Base-by-base conservation (phyloP, 495 filamentous ascomycete species). In the Neohortaea acidophila region DNA sequence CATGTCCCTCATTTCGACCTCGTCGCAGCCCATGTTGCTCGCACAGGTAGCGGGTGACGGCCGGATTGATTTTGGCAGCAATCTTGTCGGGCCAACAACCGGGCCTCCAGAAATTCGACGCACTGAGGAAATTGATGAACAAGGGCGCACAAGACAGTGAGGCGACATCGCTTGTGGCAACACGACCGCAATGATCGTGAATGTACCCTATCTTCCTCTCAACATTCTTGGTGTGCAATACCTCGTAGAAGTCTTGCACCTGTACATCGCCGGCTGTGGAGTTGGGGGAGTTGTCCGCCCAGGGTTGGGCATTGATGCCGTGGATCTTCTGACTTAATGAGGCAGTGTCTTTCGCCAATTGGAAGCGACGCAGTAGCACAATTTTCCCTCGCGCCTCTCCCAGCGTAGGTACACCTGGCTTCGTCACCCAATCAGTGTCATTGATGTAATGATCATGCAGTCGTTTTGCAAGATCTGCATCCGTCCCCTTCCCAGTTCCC, bases 231-330 rank as follows among this genome's bases (percentile, higher is more conserved):
- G 68, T 72, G 52, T 84, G 72, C 26, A 77, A 58, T 13, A 97
- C 77, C 51, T 92, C 87, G 65, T 87, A 96, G 56, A 84, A 96
- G 58, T 97, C 89, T 62, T 97, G 89, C 25, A 97, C 77, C 38
- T 84, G 75, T 20, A 93, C 70, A 46, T 75, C 67, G 3, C 79
- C 84, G 52, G 73, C 78, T 9, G 61, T 65, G 11, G 79, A 75
- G 51, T 92, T 68, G 5, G 79, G 71, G 24, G 80, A 84, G 56
- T 97, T 97, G 57, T 96, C 81, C 1, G 76, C 77, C 89, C 89
- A 97, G 35, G 62, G 64, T 35, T 73, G 72, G 14, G 74, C 89
- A 58, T 94, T 75, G 36, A 97, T 79, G 14, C 81, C 81, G 46
- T 75, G 68, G 10, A 59, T 46, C 39, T 70, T 65, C 36, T 79